phyloP scores from a whole-genome alignment of 129 eudicot genomes.

The Flaveria linearis region DNA sequence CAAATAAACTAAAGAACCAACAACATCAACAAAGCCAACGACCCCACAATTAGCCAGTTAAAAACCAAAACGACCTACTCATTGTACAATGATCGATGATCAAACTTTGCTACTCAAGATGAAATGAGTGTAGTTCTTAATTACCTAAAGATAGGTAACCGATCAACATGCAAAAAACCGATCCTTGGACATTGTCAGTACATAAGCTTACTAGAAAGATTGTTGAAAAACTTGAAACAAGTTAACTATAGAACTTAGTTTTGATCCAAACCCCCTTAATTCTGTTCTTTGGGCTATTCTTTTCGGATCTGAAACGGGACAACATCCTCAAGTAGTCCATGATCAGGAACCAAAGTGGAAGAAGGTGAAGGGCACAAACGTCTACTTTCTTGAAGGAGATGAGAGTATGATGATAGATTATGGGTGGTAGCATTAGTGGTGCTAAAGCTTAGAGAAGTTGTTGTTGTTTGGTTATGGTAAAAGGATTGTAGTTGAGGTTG shows the following conservation, averaged over 20 bases:
- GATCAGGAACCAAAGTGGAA: conserved; percentile 50
- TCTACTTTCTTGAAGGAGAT: conserved; percentile 41
- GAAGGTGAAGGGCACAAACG: conserved; percentile 42
- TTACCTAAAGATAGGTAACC: too few relatives aligned
- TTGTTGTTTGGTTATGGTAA: conserved; percentile 45
- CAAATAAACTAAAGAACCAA: conserved; percentile 42
- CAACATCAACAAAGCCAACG: conserved; percentile 33
- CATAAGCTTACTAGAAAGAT: conserved; percentile 41
- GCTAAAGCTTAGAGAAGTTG: conserved; percentile 40
- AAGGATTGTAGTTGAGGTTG: conserved; percentile 45
- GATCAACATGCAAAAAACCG: conserved; percentile 30
- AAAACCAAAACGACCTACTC: conserved; percentile 24
- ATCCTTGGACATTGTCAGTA: conserved; percentile 42
- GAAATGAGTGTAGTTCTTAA: conserved; percentile 12
- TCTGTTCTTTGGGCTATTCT: conserved; percentile 57
- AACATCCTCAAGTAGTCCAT: conserved; percentile 90
- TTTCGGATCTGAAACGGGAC: conserved; percentile 55
- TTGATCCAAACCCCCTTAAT: conserved; percentile 3
- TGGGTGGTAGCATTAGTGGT: conserved; percentile 27
- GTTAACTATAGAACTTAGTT: conserved; percentile 20
- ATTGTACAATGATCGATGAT: conserved; percentile 42
- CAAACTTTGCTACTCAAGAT: conserved; percentile 33
- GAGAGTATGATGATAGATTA: conserved; percentile 29
- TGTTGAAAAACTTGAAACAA: conserved; percentile 29
- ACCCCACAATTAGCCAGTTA: conserved; percentile 31